phyloP scores from a whole-genome alignment of 352 stramenopile genomes.

The Thalassiosira exigua region DNA sequence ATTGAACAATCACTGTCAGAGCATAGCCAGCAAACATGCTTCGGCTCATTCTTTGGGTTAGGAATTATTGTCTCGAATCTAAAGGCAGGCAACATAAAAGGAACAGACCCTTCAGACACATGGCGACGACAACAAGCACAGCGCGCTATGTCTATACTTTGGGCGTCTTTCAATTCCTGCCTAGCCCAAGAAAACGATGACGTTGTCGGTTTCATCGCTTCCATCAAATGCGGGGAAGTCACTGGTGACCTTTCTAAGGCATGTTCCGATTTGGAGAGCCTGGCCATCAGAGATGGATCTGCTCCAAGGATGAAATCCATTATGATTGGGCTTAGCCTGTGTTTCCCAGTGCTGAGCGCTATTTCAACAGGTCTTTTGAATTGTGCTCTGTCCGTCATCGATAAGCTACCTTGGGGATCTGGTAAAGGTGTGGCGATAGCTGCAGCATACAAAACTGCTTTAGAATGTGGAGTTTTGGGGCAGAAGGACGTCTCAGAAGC shows the following conservation, averaged over 20 bases:
- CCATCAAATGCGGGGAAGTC: constrained; percentile 15
- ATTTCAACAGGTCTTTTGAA: constrained; percentile 31
- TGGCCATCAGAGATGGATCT: constrained; percentile 28
- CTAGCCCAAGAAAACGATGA: constrained; percentile 24
- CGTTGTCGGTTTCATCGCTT: constrained; percentile 26
- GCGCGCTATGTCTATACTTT: constrained; percentile 23
- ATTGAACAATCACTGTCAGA: constrained; percentile 28
- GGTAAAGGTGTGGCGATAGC: constrained; percentile 41
- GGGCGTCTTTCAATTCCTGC: constrained; percentile 33
- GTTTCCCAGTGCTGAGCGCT: constrained; percentile 23
- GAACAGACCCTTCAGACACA: constrained; percentile 44
- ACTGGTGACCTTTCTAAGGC: constrained; percentile 1
- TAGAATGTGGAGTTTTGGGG: constrained; percentile 19
- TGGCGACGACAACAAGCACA: constrained; percentile 37
- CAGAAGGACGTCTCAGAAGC: constrained; percentile 34
- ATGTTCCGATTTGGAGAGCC: constrained; percentile 26
- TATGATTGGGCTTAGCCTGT: constrained; percentile 36
- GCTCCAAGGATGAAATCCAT: constrained; percentile 34
- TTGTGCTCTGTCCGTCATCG: constrained; percentile 25
- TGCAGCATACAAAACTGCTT: constrained; percentile 24
- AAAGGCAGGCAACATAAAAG: constrained; percentile 18
- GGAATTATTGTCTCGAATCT: constrained; percentile 35
- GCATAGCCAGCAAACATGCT: constrained; percentile 13
- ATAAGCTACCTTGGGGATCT: constrained; percentile 53
- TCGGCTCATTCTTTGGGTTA: constrained; percentile 46